Conservation (phyloP, 768 basidiomycete species). For the Lyophyllum shimeji region DNA sequence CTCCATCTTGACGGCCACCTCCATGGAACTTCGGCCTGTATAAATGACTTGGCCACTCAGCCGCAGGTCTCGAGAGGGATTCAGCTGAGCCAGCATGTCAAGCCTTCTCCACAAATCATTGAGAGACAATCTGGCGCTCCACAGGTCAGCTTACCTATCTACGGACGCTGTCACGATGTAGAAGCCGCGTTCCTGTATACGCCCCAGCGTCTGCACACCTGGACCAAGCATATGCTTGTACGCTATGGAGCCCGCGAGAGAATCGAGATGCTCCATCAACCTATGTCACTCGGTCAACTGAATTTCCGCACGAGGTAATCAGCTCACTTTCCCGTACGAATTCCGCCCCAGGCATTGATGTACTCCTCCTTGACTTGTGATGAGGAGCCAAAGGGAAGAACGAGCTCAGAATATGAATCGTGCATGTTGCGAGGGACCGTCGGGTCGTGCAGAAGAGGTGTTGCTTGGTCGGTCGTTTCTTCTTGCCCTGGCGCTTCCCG, state of each 20-base stretch:
- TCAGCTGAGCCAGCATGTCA: constrained; percentile 63
- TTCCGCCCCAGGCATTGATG: constrained; percentile 68
- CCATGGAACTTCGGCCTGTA: constrained; percentile 76
- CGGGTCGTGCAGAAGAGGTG: constrained; percentile 19
- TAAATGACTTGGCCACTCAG: constrained; percentile 82
- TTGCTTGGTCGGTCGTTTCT: constrained; percentile 10
- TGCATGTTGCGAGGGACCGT: constrained; percentile 58
- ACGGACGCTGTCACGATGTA: constrained; percentile 86
- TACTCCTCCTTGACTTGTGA: constrained; percentile 64
- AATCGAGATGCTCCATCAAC: constrained; percentile 81
- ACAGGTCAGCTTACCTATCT: constrained; percentile 50
- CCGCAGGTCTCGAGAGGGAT: constrained; percentile 64
- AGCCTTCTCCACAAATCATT: constrained; percentile 37
- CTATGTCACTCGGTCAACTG: constrained; percentile 24
- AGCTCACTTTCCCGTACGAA: constrained; percentile 62
- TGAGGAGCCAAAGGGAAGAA: constrained; percentile 63
- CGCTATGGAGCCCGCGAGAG: constrained; percentile 80
- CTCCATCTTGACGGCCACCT: constrained; percentile 87
- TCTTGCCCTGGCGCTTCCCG: constrained; percentile 16
- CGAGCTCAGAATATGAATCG: constrained; percentile 68
- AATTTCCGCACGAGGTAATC: background rate
- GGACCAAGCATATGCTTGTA: constrained; percentile 83
- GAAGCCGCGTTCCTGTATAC: constrained; percentile 62
- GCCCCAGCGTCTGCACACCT: constrained; percentile 49
- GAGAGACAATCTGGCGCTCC: background rate